Evolutionary conservation across 1,139 yeast genomes (phyloP).

Genomic region (Diutina scorzettiae): DNA sequence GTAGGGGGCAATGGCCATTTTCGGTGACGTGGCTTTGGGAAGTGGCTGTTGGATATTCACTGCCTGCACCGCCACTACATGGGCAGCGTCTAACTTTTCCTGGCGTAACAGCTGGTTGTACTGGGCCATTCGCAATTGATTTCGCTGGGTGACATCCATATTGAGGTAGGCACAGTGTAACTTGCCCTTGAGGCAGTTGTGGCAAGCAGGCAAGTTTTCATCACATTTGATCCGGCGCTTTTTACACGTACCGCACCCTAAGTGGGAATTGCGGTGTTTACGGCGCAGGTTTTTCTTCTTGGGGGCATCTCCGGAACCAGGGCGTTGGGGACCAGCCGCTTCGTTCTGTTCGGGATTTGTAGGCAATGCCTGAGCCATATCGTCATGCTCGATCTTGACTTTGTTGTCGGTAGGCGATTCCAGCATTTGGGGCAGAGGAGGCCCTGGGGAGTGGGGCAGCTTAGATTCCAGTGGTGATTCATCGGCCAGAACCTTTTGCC

Average conservation of each 20-base stretch:
- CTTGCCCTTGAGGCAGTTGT: slow-evolving; percentile 49
- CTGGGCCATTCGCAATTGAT: slow-evolving; percentile 41
- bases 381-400: neutral
- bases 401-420: neutral
- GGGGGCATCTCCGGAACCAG: neutral
- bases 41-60: neutral
- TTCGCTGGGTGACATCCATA: slow-evolving; percentile 37
- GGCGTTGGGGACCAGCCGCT: slow-evolving; percentile 1
- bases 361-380: neutral
- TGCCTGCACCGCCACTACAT: neutral
- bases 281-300: slow-evolving; percentile 40
- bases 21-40: neutral
- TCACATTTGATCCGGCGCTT: slow-evolving; percentile 58
- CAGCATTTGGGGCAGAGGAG: neutral
- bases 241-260: slow-evolving; percentile 57
- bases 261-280: slow-evolving; percentile 52
- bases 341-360: neutral
- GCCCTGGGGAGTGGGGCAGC: slow-evolving; percentile 1
- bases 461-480: neutral
- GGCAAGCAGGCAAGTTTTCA: slow-evolving; percentile 49
- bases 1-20: neutral
- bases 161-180: slow-evolving; percentile 43
- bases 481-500: neutral
- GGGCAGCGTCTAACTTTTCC: slow-evolving; percentile 3
- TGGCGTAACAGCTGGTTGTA: slow-evolving; percentile 21